phyloP scores from a whole-genome alignment of 1,284 basidiomycete genomes.

The Puccinia hordei region DNA sequence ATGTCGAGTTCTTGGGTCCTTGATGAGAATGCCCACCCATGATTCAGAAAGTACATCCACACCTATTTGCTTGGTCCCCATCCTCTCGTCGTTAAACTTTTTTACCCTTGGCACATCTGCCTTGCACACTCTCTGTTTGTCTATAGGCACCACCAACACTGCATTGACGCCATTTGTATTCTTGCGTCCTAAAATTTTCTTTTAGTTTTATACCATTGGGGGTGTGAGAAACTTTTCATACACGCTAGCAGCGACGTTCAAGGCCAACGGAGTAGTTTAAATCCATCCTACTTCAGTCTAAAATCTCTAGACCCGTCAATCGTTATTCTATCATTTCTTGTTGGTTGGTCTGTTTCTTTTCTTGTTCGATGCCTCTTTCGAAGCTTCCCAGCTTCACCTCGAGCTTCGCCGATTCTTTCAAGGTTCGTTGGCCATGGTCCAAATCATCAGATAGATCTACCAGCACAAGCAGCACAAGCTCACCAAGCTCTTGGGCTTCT shows the following conservation, averaged over 20 bases:
- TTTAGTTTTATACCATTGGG: slow-evolving; percentile 4
- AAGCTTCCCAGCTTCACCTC: slow-evolving; percentile 43
- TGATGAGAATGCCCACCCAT: background rate
- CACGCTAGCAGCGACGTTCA: slow-evolving; percentile 21
- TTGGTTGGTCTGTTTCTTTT: background rate
- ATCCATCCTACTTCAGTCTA: background rate
- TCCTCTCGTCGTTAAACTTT: no score
- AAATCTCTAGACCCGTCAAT: background rate
- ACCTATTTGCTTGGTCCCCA: background rate
- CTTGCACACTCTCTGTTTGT: slow-evolving; percentile 1
- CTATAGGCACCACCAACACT: background rate
- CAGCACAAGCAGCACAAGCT: background rate
- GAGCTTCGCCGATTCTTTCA: slow-evolving; percentile 34
- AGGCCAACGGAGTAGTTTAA: background rate
- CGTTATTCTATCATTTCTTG: background rate
- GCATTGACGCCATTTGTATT: background rate
- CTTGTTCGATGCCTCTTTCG: slow-evolving; percentile 1
- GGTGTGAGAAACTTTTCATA: background rate
- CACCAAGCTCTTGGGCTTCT: slow-evolving; percentile 27
- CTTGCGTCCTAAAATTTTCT: background rate
- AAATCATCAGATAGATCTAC: slow-evolving; percentile 25
- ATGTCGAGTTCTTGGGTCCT: background rate
- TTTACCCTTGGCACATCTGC: background rate
- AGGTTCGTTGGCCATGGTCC: slow-evolving; percentile 27
- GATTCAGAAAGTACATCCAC: background rate